Evolutionary conservation across 1,284 basidiomycete species (phyloP).

Genomic region (Cutaneotrichosporon sp.): DNA sequence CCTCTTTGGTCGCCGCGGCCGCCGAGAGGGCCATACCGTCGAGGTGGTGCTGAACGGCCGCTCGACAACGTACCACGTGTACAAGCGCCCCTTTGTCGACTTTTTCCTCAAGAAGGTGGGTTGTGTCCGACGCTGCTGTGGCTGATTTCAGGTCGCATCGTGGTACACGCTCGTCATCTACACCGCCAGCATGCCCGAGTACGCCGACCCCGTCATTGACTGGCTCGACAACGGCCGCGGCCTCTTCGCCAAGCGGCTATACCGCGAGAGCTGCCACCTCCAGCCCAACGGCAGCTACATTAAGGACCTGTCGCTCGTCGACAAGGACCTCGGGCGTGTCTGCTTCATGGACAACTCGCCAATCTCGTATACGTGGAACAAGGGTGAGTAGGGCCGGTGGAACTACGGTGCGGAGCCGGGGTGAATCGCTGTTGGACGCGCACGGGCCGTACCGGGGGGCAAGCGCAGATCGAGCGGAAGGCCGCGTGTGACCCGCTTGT

Average conservation of each 20-base stretch:
- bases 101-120: conserved; percentile 88
- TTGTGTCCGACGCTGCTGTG: neutral
- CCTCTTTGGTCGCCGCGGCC: conserved; percentile 50
- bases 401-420: too few relatives aligned
- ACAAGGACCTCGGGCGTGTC: conserved; percentile 79
- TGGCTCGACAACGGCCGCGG: conserved; percentile 95
- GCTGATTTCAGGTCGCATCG: conserved; percentile 67
- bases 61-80: conserved; percentile 93
- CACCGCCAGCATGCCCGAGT: conserved; percentile 98
- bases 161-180: conserved; percentile 99
- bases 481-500: too few relatives aligned
- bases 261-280: conserved; percentile 89
- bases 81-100: conserved; percentile 95
- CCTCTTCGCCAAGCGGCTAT: conserved; percentile 79
- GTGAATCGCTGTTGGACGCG: too few relatives aligned
- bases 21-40: conserved; percentile 80
- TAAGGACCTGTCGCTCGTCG: conserved; percentile 84
- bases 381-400: conserved; percentile 59
- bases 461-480: too few relatives aligned
- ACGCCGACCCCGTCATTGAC: conserved; percentile 98
- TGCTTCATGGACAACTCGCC: conserved; percentile 97
- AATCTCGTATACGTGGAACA: conserved; percentile 83
- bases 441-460: too few relatives aligned
- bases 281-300: conserved; percentile 88
- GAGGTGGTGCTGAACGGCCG: conserved; percentile 87